Evolutionary conservation across 169 alveolate genomes (phyloP).

Genomic region (Neospora caninum): DNA sequence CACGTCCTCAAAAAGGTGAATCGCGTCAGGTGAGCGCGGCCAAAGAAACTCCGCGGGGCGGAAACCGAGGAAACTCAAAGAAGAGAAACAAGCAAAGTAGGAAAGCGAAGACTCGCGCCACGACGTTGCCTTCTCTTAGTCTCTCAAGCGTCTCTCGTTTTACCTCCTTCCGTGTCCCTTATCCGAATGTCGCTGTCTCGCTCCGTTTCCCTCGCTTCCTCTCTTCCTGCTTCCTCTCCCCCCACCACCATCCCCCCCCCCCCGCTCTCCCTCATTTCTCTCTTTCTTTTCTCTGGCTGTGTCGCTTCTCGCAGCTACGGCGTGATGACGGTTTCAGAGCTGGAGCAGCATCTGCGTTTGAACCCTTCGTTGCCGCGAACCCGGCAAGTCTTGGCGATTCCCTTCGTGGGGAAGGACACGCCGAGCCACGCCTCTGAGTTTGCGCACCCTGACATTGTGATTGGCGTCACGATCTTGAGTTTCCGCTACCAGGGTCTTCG

Average conservation of each 20-base stretch:
- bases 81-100: no score
- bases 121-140: background rate
- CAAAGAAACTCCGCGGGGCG: background rate
- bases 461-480: constrained; percentile 88
- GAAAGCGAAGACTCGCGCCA: no score
- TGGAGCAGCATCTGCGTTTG: constrained; percentile 70
- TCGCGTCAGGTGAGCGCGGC: constrained; percentile 74
- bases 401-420: constrained; percentile 93
- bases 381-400: constrained; percentile 90
- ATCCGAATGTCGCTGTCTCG: background rate
- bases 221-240: background rate
- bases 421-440: constrained; percentile 91
- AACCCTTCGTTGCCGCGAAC: constrained; percentile 73
- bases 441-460: constrained; percentile 92
- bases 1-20: constrained; percentile 84
- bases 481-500: constrained; percentile 90
- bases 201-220: no score
- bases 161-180: background rate
- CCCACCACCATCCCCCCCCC: no score
- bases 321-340: constrained; percentile 71
- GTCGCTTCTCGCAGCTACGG: constrained; percentile 73
- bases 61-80: background rate
- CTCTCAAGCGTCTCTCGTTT: background rate
- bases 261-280: background rate
- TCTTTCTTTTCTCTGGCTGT: background rate